Base-by-base conservation (phyloP, 1,284 basidiomycete species). In the Trametes sp. region DNA sequence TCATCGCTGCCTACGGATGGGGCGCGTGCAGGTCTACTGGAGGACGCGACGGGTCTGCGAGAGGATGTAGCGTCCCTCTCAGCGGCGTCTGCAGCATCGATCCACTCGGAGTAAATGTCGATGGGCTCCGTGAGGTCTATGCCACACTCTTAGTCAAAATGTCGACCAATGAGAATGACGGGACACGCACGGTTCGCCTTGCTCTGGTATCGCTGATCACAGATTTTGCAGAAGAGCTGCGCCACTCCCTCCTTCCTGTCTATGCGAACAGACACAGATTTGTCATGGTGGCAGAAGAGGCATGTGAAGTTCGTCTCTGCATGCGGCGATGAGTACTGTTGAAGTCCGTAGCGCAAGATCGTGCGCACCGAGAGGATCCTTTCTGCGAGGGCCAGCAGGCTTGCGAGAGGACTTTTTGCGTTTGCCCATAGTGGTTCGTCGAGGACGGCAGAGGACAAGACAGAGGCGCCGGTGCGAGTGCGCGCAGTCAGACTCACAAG, bases 41-140 rank as follows among this genome's bases (percentile, higher is more conserved):
- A 87, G 2, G 88, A 88, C 8, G 88, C 85, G 24, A 81, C 79
- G 14, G 81, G 80, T 53, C 88, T 84, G 50, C 84, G 84, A 36
- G 77, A 71, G 21, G 78, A 70, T 3, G 64, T 50, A 75, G 82
- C 45, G 26, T 88, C 85, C 63, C 81, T 83, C 72, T 93, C 90
- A 26, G 93, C 93, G 23, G 92, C 90, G 73, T 95, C 93, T 23
- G 92, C 92, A 49, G 94, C 93, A 75, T 95, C 94, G 68, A 95
- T 94, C 94, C 94, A 96, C 72, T 94, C 91, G 11, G 93, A 93
- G 75, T 95, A 96, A 29, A 96, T 92, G 75, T 96, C 94, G 64
- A 96, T 89, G 6, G 94, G 87, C 70, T 95, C 94, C 1, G 92
- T 94, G 52, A 96, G 81, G 72, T 95, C 93, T 90, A n/a, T n/a